Percentiles rank a stretch among this genome's conserved stretches.
Conservation (phyloP, 2,329 filamentous ascomycete species). For the Alternaria rosae region DNA sequence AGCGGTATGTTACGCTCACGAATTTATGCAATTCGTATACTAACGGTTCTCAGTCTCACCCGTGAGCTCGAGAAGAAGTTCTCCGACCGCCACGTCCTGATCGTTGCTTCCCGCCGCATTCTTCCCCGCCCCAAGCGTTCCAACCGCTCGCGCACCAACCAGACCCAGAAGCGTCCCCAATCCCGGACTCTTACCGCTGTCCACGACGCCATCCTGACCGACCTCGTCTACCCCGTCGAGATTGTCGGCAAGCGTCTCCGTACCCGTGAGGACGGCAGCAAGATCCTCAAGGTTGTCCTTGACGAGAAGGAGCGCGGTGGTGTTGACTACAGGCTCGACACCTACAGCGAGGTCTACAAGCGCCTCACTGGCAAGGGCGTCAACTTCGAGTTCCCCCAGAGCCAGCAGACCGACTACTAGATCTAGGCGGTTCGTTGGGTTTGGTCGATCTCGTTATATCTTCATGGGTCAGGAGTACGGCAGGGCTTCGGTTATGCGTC, state of each 20-base stretch:
- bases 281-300: conserved; percentile 97
- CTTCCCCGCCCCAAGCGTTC: conserved; percentile 98
- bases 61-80: conserved; percentile 99
- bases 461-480: conserved; percentile 47
- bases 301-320: conserved; percentile 99
- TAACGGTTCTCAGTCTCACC: conserved; percentile 73
- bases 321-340: conserved; percentile 99
- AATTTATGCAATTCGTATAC: not conserved
- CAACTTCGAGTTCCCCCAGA: conserved; percentile 98
- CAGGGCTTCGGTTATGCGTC: conserved; percentile 48
- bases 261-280: conserved; percentile 98
- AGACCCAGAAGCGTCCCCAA: conserved; percentile 98
- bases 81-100: conserved; percentile 99
- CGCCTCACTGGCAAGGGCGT: conserved; percentile 95
- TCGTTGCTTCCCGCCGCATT: conserved; percentile 98
- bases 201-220: conserved; percentile 96
- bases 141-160: conserved; percentile 92
- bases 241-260: conserved; percentile 99
- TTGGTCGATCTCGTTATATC: conserved; percentile 27
- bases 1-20: conserved; percentile 76
- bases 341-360: conserved; percentile 99
- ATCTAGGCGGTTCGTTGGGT: conserved; percentile 40
- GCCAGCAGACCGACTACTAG: conserved; percentile 81
- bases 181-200: conserved; percentile 98
- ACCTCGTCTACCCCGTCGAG: conserved; percentile 99